Evolutionary conservation across 345 rosid species (phyloP), one percentile per base, ranked within the genome.

Genomic region (Eucalyptus victrix): DNA sequence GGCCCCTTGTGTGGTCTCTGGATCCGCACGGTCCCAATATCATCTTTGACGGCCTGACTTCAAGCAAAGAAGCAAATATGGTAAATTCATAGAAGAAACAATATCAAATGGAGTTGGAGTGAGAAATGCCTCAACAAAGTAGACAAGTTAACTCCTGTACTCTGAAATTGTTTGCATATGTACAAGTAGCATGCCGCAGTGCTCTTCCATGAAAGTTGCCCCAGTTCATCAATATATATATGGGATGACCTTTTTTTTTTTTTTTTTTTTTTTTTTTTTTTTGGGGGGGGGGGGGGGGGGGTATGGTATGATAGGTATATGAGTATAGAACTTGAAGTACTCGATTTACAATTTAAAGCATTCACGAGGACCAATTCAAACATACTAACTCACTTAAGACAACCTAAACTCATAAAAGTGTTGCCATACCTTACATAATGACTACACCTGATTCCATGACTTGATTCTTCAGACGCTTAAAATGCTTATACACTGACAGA

Each of bases 1-100:
- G 99, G 99, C 81, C 98, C 98, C 87, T 94, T 95, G 87, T 94
- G 94, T 23, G 98, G 98, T 88, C 96, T 93, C 93, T 96, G 97
- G 89, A 98, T 92, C 90, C 98, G 94, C 56, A 97, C 87, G 44
- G 95, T 96, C 88, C 99, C 99, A 91, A 95, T 93, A 91, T 98
- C 98, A 93, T 97, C 98, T 89, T 94, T 92, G 92, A 97, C 93
- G 62, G 98, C 99, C 99, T 98, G 91, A 44, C 51, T 30, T 34
- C 32, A 83, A 53, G 40, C 45, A 83, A 62, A 50, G 42, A 80
- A 56, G 85, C 51, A 67, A 69, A 37, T 44, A 86, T 32, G 60
- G 28, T 51, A 44, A 34, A 37, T 42, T 53, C n/a, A 21, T 10
- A 45, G 30, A 53, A 69, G 76, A 60, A 53, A 32, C 44, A 8